These are phyloP conservation scores for Pyropia yezoensis DNA, from an alignment of 23 red algal species.

Conservation along the genomic window DNA sequence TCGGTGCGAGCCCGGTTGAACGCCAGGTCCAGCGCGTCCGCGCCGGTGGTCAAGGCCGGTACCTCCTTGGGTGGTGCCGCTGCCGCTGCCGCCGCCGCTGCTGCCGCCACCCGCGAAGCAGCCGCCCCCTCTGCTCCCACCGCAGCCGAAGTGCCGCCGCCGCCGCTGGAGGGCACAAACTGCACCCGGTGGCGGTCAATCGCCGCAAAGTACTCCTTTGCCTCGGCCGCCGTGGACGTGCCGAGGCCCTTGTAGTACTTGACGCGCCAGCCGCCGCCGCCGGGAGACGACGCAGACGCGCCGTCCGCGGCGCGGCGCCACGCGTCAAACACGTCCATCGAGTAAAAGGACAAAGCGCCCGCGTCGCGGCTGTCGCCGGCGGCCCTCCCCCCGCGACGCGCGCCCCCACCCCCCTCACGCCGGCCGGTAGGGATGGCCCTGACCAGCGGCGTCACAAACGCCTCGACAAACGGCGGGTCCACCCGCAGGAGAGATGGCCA, in stretches of 20 bases:
- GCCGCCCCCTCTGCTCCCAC: not conserved
- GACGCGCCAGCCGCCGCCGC: constrained; percentile 7
- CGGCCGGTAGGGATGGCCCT: constrained; percentile 15
- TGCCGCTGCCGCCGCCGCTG: too few species aligned
- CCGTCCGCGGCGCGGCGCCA: constrained; percentile 4
- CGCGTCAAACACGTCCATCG: constrained; percentile 21
- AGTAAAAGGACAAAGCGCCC: constrained; percentile 8
- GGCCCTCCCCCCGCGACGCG: not conserved
- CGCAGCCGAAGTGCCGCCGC: not conserved
- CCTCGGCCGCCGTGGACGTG: constrained; percentile 38
- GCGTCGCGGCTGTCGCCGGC: not conserved
- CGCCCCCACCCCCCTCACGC: not conserved
- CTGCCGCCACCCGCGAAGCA: too few species aligned
- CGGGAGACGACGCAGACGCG: not conserved
- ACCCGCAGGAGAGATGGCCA: constrained; percentile 33
- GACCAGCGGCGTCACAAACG: constrained; percentile 45
- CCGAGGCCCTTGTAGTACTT: constrained; percentile 70
- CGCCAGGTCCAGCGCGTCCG: constrained; percentile 20
- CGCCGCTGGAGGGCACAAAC: not conserved
- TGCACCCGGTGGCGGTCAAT: not conserved
- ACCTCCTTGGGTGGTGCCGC: too few species aligned
- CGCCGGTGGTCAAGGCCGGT: not conserved
- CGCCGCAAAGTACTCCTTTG: constrained; percentile 25
- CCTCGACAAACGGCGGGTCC: constrained; percentile 16
- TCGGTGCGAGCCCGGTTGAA: constrained; percentile 23